These are phyloP conservation scores for Trametes polyzona DNA, from an alignment of 1,284 basidiomycete species.

Conservation along the genomic window DNA sequence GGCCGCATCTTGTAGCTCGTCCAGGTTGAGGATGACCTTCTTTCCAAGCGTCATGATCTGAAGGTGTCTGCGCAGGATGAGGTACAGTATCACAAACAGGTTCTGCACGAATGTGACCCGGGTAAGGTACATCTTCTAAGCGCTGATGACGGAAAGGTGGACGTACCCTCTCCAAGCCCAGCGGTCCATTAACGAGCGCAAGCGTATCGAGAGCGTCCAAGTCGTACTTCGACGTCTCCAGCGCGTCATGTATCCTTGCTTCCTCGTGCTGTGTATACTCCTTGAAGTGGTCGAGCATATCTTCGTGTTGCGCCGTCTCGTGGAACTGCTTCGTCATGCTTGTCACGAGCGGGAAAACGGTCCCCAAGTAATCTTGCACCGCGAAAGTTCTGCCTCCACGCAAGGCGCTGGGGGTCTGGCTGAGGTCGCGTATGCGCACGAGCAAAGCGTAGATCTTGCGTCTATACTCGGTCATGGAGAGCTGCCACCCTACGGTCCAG, in stretches of 20 bases:
- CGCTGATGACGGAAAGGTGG: background rate
- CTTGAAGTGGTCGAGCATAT: conserved; percentile 22
- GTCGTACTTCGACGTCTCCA: conserved; percentile 31
- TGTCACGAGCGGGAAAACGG: conserved; percentile 8
- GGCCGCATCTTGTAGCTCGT: conserved; percentile 22
- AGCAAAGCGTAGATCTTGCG: conserved; percentile 30
- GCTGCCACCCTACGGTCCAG: conserved; percentile 43
- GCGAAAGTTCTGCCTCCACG: too few species aligned
- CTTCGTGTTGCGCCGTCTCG: background rate
- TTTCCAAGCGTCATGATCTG: conserved; percentile 27
- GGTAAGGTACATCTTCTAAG: background rate
- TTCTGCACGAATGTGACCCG: conserved; percentile 15
- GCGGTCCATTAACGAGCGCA: conserved; percentile 27
- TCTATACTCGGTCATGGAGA: conserved; percentile 16
- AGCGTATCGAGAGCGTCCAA: conserved; percentile 33
- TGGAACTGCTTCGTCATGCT: conserved; percentile 14
- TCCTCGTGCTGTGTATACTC: conserved; percentile 25
- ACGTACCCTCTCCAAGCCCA: conserved; percentile 29
- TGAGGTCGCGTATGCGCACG: conserved; percentile 25
- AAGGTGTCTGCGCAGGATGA: conserved; percentile 30
- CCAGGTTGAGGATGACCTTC: conserved; percentile 18
- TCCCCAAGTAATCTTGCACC: conserved; percentile 29
- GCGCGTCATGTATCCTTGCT: conserved; percentile 23
- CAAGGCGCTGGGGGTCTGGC: background rate
- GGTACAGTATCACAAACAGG: conserved; percentile 29